Percentiles rank a stretch among this genome's conserved stretches.
These are phyloP conservation scores for Polychytrium aggregatum DNA, from an alignment of 192 early-diverging fungal genomes.

Conservation along the genomic window DNA sequence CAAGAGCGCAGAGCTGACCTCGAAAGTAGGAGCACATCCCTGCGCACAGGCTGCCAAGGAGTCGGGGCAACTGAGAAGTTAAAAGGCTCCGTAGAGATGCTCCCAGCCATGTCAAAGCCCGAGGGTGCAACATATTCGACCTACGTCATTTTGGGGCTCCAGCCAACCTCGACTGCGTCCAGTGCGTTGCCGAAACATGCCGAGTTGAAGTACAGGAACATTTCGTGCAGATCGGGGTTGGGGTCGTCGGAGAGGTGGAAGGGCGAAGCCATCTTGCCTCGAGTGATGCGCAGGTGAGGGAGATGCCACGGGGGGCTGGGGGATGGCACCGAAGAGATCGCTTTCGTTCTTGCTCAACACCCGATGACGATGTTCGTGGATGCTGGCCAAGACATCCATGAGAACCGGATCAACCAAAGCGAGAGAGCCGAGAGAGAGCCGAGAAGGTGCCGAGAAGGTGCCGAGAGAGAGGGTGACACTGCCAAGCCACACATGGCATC, in stretches of 20 bases:
- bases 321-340: too few species aligned
- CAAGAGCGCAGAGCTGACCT: background rate
- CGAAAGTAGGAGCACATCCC: constrained; percentile 39
- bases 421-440: too few species aligned
- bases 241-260: constrained; percentile 15
- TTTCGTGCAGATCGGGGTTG: constrained; percentile 35
- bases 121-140: background rate
- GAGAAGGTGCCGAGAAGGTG: too few species aligned
- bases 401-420: too few species aligned
- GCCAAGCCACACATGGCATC: too few species aligned
- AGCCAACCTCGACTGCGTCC: constrained; percentile 42
- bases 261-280: too few species aligned
- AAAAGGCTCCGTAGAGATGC: background rate
- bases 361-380: too few species aligned
- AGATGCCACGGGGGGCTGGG: too few species aligned
- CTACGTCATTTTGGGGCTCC: constrained; percentile 40
- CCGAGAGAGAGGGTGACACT: too few species aligned
- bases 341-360: too few species aligned
- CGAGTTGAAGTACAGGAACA: constrained; percentile 38
- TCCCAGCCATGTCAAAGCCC: background rate
- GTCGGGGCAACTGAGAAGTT: background rate
- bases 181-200: constrained; percentile 41
- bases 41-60: constrained; percentile 29
- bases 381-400: too few species aligned
- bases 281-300: too few species aligned